phyloP scores from a whole-genome alignment of 176 grass and related monocot genomes.

The Oryza brachyantha region DNA sequence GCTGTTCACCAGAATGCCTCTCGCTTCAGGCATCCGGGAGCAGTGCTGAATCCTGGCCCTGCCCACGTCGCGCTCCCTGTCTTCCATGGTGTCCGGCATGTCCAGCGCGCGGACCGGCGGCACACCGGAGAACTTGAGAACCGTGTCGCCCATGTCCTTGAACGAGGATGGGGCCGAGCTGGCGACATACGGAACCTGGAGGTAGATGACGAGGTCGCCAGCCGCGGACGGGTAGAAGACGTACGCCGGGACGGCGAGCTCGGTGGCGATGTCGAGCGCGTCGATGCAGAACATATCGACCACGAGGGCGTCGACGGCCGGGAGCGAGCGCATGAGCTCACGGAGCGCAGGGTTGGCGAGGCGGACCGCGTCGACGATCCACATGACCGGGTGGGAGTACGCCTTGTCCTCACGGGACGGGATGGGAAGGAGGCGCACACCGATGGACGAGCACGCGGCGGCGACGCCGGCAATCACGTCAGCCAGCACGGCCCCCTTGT shows the following conservation, averaged over 20 bases:
- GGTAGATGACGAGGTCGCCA: slow-evolving; percentile 35
- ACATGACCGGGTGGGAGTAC: neutral
- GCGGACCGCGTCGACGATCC: slow-evolving; percentile 2
- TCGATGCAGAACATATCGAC: slow-evolving; percentile 72
- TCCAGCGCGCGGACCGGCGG: slow-evolving; percentile 45
- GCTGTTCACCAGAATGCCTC: slow-evolving; percentile 65
- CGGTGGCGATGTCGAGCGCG: slow-evolving; percentile 43
- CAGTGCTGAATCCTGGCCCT: slow-evolving; percentile 31
- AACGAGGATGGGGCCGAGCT: slow-evolving; percentile 20
- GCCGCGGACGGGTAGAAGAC: slow-evolving; percentile 49
- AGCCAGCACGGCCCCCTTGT: slow-evolving; percentile 16
- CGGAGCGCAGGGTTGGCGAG: slow-evolving; percentile 11
- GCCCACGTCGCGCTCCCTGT: slow-evolving; percentile 31
- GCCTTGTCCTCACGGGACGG: no score
- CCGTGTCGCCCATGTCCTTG: slow-evolving; percentile 48
- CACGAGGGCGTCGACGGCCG: slow-evolving; percentile 34
- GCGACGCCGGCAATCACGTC: slow-evolving; percentile 28
- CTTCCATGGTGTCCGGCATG: slow-evolving; percentile 39
- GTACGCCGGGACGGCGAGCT: slow-evolving; percentile 52
- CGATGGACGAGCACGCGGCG: slow-evolving; percentile 24
- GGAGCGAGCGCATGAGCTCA: neutral
- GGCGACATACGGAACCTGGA: slow-evolving; percentile 1
- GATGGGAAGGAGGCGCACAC: slow-evolving; percentile 30
- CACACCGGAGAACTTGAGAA: slow-evolving; percentile 44
- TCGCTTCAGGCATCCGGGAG: slow-evolving; percentile 28